Evolutionary conservation across 2,329 filamentous ascomycete genomes (phyloP).

Genomic region (Sclerotinia subarctica): DNA sequence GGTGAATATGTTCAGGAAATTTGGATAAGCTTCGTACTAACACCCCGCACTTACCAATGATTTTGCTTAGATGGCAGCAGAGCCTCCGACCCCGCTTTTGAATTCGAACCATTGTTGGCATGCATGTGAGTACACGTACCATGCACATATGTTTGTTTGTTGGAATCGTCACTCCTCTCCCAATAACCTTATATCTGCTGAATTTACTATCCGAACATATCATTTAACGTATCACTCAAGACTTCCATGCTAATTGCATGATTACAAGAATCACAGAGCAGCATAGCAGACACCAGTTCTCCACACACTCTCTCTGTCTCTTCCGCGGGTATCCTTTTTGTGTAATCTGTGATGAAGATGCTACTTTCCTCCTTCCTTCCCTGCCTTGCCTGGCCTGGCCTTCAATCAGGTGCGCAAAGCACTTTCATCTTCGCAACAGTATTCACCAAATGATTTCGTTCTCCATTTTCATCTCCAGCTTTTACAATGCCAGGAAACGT

Average conservation of each 20-base stretch:
- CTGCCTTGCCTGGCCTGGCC: not conserved
- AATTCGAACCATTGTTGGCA: not conserved
- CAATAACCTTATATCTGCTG: not conserved
- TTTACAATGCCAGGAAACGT: conserved; percentile 65
- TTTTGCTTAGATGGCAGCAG: not conserved
- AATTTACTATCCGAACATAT: conserved; percentile 7
- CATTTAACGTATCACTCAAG: not conserved
- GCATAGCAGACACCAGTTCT: not conserved
- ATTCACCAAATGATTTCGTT: conserved; percentile 58
- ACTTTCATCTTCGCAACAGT: conserved; percentile 65
- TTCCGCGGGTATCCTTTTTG: not conserved
- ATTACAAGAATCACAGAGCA: not conserved
- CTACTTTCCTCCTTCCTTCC: not conserved
- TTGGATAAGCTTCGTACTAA: not conserved
- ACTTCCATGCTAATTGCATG: not conserved
- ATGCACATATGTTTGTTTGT: not conserved
- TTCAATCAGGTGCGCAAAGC: conserved; percentile 46
- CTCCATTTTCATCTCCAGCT: conserved; percentile 61
- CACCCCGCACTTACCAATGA: conserved; percentile 1
- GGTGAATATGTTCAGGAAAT: not conserved
- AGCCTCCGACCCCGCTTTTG: not conserved
- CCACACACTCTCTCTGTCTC: not conserved
- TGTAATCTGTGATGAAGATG: not conserved
- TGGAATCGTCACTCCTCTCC: not conserved
- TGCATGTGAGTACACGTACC: not conserved